phyloP scores from a whole-genome alignment of 2,329 filamentous ascomycete species.

The Talaromyces sp. region DNA sequence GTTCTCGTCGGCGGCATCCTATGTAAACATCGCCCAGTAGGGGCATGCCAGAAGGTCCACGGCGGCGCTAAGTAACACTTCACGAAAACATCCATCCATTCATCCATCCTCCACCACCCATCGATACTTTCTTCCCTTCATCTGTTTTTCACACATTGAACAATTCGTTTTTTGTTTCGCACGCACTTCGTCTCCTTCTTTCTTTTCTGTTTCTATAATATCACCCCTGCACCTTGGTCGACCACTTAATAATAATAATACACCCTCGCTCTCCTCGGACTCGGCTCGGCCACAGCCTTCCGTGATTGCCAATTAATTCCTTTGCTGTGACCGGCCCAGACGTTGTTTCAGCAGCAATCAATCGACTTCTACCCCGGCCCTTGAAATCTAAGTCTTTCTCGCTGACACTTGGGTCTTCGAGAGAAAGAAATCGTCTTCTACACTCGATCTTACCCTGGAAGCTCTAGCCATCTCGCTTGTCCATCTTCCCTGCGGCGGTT shows the following conservation, averaged over 20 bases:
- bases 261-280: neutral
- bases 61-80: conserved; percentile 1
- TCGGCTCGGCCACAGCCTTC: conserved; percentile 2
- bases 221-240: neutral
- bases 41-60: conserved; percentile 1
- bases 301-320: neutral
- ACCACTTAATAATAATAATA: neutral
- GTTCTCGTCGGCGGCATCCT: neutral
- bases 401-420: neutral
- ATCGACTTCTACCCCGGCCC: neutral
- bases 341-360: conserved; percentile 1
- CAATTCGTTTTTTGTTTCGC: neutral
- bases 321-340: neutral
- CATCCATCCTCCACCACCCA: neutral
- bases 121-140: conserved; percentile 3
- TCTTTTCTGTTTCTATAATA: neutral
- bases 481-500: conserved; percentile 3
- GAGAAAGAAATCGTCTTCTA: neutral
- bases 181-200: neutral
- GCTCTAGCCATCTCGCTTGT: neutral
- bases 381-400: neutral
- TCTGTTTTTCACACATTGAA: neutral
- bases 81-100: conserved; percentile 3
- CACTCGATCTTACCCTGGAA: neutral
- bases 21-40: conserved; percentile 3